Conservation (phyloP, 2,329 filamentous ascomycete genomes). For the Sporothrix inflata region DNA sequence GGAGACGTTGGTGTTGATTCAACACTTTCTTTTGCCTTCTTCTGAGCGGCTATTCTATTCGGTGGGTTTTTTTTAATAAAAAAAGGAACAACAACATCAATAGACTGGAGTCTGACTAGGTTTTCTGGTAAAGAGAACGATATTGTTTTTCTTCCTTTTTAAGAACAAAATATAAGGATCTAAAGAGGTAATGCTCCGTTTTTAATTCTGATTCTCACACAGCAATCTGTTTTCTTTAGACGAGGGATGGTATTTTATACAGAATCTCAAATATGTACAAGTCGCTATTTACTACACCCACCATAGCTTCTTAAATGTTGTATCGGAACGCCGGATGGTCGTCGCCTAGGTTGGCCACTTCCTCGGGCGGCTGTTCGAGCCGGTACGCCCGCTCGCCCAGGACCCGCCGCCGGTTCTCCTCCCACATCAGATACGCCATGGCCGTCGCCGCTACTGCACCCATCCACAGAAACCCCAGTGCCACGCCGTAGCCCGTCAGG, state of each 20-base stretch:
- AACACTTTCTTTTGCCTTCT: too few relatives aligned
- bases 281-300: not conserved
- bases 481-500: slow-evolving; percentile 53
- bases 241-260: not conserved
- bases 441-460: slow-evolving; percentile 42
- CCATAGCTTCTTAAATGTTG: not conserved
- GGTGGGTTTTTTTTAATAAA: too few relatives aligned
- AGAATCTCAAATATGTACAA: not conserved
- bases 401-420: slow-evolving; percentile 44
- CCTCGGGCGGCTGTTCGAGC: slow-evolving; percentile 35
- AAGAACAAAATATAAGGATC: too few relatives aligned
- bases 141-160: too few relatives aligned
- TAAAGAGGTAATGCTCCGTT: too few relatives aligned
- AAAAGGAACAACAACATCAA: too few relatives aligned
- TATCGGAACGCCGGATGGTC: slow-evolving; percentile 39
- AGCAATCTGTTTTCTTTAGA: too few relatives aligned
- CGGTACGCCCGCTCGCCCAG: slow-evolving; percentile 41
- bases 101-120: too few relatives aligned
- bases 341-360: slow-evolving; percentile 45
- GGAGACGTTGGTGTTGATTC: too few relatives aligned
- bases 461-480: slow-evolving; percentile 52
- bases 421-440: slow-evolving; percentile 39
- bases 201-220: too few relatives aligned
- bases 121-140: too few relatives aligned
- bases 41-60: too few relatives aligned